Conservation (phyloP, 805 yeast species). For the Lipomyces chichibuensis region DNA sequence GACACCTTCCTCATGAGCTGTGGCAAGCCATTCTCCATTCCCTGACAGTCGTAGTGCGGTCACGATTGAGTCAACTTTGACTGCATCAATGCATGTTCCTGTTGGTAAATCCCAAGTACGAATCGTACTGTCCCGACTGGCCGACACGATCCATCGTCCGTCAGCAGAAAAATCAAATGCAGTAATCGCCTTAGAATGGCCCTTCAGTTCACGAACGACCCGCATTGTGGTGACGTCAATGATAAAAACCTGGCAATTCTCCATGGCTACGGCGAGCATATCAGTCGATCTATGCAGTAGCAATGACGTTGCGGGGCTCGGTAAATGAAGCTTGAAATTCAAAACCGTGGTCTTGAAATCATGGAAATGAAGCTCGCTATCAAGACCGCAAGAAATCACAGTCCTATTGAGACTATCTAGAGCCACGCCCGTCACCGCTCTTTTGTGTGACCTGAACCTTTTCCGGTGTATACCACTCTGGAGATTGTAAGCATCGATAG, state of each 20-base stretch:
- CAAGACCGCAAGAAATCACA: conserved; percentile 85
- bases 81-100: conserved; percentile 95
- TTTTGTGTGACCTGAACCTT: conserved; percentile 56
- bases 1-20: conserved; percentile 85
- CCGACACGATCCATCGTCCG: conserved; percentile 91
- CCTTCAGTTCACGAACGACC: conserved; percentile 83
- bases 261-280: conserved; percentile 80
- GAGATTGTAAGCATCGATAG: conserved; percentile 80
- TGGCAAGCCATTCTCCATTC: conserved; percentile 85
- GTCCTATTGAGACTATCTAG: conserved; percentile 88
- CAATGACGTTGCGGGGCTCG: conserved; percentile 76
- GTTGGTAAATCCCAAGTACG: conserved; percentile 98
- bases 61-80: conserved; percentile 73
- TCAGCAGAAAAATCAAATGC: conserved; percentile 88
- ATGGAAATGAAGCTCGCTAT: conserved; percentile 85
- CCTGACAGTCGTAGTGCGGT: conserved; percentile 82
- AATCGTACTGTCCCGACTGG: conserved; percentile 80
- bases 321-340: conserved; percentile 67
- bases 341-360: conserved; percentile 74
- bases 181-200: conserved; percentile 87
- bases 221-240: conserved; percentile 80
- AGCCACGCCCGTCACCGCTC: conserved; percentile 84
- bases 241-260: conserved; percentile 80
- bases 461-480: conserved; percentile 88
- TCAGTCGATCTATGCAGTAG: conserved; percentile 82